Conservation (phyloP, 108 stramenopile species). For the Cyclotella choctawhatcheeana region DNA sequence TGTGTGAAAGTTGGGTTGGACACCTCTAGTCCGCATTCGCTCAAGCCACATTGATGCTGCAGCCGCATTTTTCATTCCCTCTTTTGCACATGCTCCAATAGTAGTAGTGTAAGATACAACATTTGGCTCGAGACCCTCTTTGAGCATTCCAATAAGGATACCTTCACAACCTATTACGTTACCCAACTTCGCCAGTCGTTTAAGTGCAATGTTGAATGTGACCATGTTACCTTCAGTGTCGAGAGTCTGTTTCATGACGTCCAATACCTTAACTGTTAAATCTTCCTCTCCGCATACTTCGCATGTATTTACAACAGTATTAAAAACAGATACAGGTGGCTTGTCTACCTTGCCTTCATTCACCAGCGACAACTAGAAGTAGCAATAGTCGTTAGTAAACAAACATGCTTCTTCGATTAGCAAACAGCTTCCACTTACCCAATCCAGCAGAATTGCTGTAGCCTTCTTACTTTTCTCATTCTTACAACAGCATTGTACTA, state of each 20-base stretch:
- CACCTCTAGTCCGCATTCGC: conserved; percentile 79
- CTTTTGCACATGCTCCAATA: conserved; percentile 78
- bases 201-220: conserved; percentile 91
- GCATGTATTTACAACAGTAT: conserved; percentile 87
- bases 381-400: too few relatives aligned
- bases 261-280: conserved; percentile 78
- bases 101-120: conserved; percentile 92
- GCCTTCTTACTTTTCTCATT: conserved; percentile 85
- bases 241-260: conserved; percentile 82
- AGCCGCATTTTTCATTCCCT: conserved; percentile 63
- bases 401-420: neutral
- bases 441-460: conserved; percentile 81
- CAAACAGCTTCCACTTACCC: conserved; percentile 66
- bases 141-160: conserved; percentile 89
- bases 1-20: conserved; percentile 81
- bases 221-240: conserved; percentile 89
- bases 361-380: conserved; percentile 53
- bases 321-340: conserved; percentile 82
- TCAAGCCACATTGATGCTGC: conserved; percentile 81
- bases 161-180: conserved; percentile 79
- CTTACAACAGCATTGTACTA: conserved; percentile 77
- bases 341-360: conserved; percentile 74
- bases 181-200: conserved; percentile 84
- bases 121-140: conserved; percentile 77
- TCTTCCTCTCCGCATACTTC: conserved; percentile 91